Evolutionary conservation across 2,329 filamentous ascomycete species (phyloP).

Genomic region (Colletotrichum sp.): DNA sequence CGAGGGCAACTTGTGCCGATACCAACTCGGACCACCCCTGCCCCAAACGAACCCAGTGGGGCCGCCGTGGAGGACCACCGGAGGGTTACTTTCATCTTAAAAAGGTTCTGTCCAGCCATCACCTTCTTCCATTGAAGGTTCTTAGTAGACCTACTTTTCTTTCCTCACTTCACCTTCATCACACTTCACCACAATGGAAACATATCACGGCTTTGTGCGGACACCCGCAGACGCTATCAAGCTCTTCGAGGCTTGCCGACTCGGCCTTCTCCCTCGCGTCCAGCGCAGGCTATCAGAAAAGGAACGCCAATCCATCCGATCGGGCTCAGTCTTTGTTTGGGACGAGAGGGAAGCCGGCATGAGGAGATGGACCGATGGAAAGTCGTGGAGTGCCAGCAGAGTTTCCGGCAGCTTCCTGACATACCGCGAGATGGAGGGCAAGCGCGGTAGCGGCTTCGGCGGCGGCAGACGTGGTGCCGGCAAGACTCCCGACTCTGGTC

Average conservation of each 20-base stretch:
- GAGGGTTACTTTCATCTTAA: conserved; percentile 14
- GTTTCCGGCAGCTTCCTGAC: conserved; percentile 98
- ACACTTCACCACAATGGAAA: conserved; percentile 76
- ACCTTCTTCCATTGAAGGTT: background rate
- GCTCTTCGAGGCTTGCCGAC: conserved; percentile 94
- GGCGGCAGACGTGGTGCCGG: conserved; percentile 62
- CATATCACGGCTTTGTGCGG: conserved; percentile 92
- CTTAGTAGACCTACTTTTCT: conserved; percentile 9
- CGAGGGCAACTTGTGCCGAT: conserved; percentile 17
- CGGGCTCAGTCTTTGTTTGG: conserved; percentile 99
- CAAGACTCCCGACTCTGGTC: conserved; percentile 84
- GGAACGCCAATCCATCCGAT: conserved; percentile 93
- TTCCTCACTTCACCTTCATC: conserved; percentile 6
- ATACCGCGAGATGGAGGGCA: conserved; percentile 98
- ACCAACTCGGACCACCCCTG: conserved; percentile 2
- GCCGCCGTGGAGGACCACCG: conserved; percentile 10
- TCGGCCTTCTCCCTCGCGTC: conserved; percentile 88
- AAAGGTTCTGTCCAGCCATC: conserved; percentile 4
- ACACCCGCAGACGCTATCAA: conserved; percentile 98
- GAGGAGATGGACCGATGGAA: conserved; percentile 98
- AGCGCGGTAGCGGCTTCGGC: conserved; percentile 81
- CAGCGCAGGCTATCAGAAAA: conserved; percentile 95
- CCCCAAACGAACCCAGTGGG: conserved; percentile 16
- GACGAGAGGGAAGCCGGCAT: conserved; percentile 98
- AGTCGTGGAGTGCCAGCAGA: conserved; percentile 97